Conservation (phyloP, 202 grass and related monocot species). For the Hordeum pubiflorum region DNA sequence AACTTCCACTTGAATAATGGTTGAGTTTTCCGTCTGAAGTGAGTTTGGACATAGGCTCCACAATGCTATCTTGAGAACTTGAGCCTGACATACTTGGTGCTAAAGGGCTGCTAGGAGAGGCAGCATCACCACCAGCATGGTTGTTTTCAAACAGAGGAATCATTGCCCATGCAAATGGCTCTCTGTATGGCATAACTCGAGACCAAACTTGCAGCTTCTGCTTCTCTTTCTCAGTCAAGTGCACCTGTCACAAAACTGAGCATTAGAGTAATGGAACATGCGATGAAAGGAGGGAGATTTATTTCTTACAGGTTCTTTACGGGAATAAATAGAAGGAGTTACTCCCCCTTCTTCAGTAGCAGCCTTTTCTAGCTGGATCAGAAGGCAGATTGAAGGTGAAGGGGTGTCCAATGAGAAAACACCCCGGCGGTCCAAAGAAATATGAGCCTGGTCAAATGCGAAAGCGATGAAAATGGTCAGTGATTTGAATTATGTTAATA, state of each 20-base stretch:
- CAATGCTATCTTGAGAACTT: slow-evolving; percentile 72
- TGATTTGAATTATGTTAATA: slow-evolving; percentile 7
- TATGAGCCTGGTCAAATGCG: slow-evolving; percentile 45
- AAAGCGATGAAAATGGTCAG: slow-evolving; percentile 18
- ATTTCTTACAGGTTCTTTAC: slow-evolving; percentile 93
- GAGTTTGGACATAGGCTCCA: slow-evolving; percentile 82
- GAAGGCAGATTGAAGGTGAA: slow-evolving; percentile 84
- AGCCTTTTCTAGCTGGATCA: slow-evolving; percentile 87
- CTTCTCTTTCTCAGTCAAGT: slow-evolving; percentile 90
- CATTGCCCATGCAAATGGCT: slow-evolving; percentile 93
- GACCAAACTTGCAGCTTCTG: slow-evolving; percentile 99
- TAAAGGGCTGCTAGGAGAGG: slow-evolving; percentile 86
- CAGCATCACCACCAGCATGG: slow-evolving; percentile 51
- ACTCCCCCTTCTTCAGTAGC: slow-evolving; percentile 96
- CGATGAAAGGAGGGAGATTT: slow-evolving; percentile 8
- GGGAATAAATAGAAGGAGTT: slow-evolving; percentile 93
- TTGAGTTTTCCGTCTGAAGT: slow-evolving; percentile 75
- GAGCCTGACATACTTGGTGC: slow-evolving; percentile 70
- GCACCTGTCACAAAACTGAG: slow-evolving; percentile 48
- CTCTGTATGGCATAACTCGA: slow-evolving; percentile 77
- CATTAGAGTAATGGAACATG: slow-evolving; percentile 11
- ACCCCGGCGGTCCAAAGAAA: slow-evolving; percentile 55
- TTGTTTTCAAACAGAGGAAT: slow-evolving; percentile 88
- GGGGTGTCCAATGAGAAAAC: slow-evolving; percentile 84
- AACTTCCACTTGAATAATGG: slow-evolving; percentile 81